Percentiles rank a stretch among this genome's conserved stretches.
These are phyloP conservation scores for Penicillium sp. DNA, from an alignment of 2,329 filamentous ascomycete species.

Conservation along the genomic window DNA sequence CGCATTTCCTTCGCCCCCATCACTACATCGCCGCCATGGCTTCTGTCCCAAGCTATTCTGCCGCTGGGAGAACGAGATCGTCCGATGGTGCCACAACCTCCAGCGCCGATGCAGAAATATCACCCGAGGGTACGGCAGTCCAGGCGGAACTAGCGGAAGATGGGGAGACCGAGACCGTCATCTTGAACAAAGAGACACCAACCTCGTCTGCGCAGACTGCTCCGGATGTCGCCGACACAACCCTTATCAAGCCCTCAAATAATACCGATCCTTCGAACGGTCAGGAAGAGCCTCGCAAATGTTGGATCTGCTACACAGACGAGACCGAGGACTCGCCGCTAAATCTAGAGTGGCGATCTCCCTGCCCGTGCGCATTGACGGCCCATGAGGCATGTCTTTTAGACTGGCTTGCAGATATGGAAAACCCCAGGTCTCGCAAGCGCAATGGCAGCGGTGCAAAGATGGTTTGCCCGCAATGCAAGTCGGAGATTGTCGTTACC, in stretches of 20 bases:
- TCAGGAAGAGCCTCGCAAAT: conserved; percentile 54
- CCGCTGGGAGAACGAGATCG: conserved; percentile 33
- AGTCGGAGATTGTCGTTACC: conserved; percentile 74
- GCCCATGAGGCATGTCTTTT: conserved; percentile 89
- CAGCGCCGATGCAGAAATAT: conserved; percentile 21
- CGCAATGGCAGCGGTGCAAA: conserved; percentile 58
- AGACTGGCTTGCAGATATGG: conserved; percentile 90
- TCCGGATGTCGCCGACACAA: conserved; percentile 25
- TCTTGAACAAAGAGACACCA: conserved; percentile 32
- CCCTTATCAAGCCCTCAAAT: conserved; percentile 19
- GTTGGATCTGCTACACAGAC: conserved; percentile 72
- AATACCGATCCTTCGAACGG: conserved; percentile 17
- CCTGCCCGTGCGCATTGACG: conserved; percentile 86
- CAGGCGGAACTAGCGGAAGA: conserved; percentile 30
- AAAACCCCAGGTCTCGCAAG: conserved; percentile 61
- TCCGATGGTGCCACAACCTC: conserved; percentile 31
- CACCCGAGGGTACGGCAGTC: conserved; percentile 13
- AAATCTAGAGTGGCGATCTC: conserved; percentile 75
- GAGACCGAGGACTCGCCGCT: conserved; percentile 64
- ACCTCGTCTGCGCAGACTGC: conserved; percentile 16
- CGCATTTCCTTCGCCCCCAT: background rate
- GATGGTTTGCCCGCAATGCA: conserved; percentile 87
- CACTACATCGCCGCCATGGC: conserved; percentile 34
- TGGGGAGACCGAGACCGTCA: conserved; percentile 38
- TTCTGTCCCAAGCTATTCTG: conserved; percentile 39